Conservation (phyloP, 495 filamentous ascomycete genomes). For the Cenococcum geophilum region DNA sequence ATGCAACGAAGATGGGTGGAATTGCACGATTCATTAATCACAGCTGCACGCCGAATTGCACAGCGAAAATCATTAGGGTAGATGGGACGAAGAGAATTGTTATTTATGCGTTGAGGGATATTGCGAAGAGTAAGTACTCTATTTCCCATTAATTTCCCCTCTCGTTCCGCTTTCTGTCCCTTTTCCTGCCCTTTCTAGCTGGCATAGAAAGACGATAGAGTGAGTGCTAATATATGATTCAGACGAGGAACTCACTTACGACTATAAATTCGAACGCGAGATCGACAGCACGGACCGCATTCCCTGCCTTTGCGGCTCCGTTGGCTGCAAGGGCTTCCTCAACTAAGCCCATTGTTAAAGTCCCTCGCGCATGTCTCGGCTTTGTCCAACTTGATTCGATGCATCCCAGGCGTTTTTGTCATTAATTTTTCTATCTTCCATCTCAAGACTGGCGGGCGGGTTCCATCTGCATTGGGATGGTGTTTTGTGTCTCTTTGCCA, state of each 20-base stretch:
- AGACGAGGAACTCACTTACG: constrained; percentile 99
- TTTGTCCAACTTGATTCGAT: no score
- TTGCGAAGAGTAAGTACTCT: constrained; percentile 73
- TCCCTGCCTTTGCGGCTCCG: constrained; percentile 91
- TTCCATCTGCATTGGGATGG: no score
- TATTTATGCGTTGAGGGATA: constrained; percentile 94
- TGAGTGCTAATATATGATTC: background rate
- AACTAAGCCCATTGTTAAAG: constrained; percentile 53
- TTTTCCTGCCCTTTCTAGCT: background rate
- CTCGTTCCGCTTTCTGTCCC: background rate
- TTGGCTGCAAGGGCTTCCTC: constrained; percentile 96
- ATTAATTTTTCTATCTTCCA: no score
- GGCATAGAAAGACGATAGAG: no score
- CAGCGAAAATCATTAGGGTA: constrained; percentile 98
- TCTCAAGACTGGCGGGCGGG: no score
- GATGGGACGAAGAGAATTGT: constrained; percentile 99
- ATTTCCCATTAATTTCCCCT: background rate
- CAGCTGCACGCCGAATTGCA: constrained; percentile 96
- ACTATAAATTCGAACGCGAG: constrained; percentile 99
- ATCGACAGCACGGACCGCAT: constrained; percentile 91
- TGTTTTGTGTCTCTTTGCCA: no score
- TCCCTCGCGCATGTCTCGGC: background rate
- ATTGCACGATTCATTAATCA: constrained; percentile 99
- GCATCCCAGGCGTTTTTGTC: no score
- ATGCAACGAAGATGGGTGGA: constrained; percentile 95